Base-by-base conservation (phyloP, 495 filamentous ascomycete species). In the Platismatia glauca region DNA sequence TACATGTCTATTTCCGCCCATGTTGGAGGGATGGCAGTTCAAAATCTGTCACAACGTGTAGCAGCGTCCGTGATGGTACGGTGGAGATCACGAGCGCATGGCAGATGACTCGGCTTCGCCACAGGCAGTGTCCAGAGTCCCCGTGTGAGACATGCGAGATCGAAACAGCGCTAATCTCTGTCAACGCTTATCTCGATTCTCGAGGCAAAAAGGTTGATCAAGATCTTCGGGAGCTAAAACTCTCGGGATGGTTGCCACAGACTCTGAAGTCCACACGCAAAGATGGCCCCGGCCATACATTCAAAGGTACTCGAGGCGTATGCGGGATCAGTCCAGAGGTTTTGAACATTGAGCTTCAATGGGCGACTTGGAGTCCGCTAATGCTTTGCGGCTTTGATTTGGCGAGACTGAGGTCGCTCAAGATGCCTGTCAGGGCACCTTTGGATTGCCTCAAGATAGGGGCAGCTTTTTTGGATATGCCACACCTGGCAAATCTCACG, bases 311-410 rank as follows among this genome's bases (percentile, higher is more conserved):
- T 24, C 20, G 22, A 48, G 44, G 44, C 9, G 7, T 48, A 8
- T 48, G 44, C 44, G 44, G 13, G 3, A n/a, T 48, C 9, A 0
- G 9, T 8, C 44, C 44, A 27, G 44, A 48, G 22, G 9, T 22
- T 48, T 27, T 48, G 44, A 48, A 48, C 22, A 13, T 48, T 27
- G 22, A 48, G 44, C 44, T 48, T 48, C n/a, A 11, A 48, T 27
- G 44, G 44, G 22, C 22, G 22, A 3, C 1, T 27, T 48, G 44
- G 44, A 48, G 44, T 48, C 44, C 44, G 22, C 12, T 48, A 12
- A 48, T 48, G 44, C 44, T 48, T 48, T 48, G n/a, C 44, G 13
- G 44, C 44, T 48, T 48, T 48, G 44, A 48, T 27, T 27, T 48
- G 22, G 27, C 44, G 44, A 48, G n/a, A 48, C 44, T 48, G 7